A percentile compares a stretch with the other conserved stretches of the same genome.
Conservation (phyloP, 2,329 filamentous ascomycete species). For the Aspergillus sergii region DNA sequence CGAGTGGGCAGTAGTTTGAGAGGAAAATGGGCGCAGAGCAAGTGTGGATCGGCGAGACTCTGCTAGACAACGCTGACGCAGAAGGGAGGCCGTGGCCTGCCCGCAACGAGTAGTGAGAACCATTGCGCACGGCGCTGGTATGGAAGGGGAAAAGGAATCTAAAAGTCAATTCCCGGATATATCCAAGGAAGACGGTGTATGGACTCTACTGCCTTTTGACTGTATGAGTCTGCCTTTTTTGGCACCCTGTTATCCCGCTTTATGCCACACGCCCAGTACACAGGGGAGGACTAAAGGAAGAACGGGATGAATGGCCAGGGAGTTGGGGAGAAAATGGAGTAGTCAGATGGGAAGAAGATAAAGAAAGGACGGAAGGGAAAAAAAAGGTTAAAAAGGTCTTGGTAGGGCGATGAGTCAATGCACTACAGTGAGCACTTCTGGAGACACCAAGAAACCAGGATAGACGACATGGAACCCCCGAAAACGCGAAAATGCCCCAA, state of each 20-base stretch:
- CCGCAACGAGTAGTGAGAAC: slow-evolving; percentile 50
- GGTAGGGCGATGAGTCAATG: slow-evolving; percentile 33
- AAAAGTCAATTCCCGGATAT: slow-evolving; percentile 16
- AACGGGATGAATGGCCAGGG: background rate
- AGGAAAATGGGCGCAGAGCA: slow-evolving; percentile 43
- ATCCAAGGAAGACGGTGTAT: slow-evolving; percentile 10
- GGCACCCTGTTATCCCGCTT: slow-evolving; percentile 25
- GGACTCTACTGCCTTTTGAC: slow-evolving; percentile 12
- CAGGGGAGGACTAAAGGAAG: slow-evolving; percentile 5
- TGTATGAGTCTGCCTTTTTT: slow-evolving; percentile 11
- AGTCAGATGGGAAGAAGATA: slow-evolving; percentile 6
- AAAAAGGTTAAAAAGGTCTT: slow-evolving; percentile 16
- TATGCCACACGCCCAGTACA: slow-evolving; percentile 22
- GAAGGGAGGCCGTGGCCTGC: slow-evolving; percentile 43
- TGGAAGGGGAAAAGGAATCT: slow-evolving; percentile 10
- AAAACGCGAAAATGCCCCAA: slow-evolving; percentile 17
- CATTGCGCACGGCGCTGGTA: slow-evolving; percentile 43
- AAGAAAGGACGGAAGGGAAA: slow-evolving; percentile 9
- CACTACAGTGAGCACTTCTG: slow-evolving; percentile 9
- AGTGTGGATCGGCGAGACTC: slow-evolving; percentile 39
- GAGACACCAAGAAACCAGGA: slow-evolving; percentile 19
- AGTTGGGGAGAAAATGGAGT: background rate
- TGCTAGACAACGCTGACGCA: slow-evolving; percentile 46
- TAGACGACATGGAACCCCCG: slow-evolving; percentile 13
- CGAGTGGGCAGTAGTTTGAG: slow-evolving; percentile 35